Evolutionary conservation across 2,329 filamentous ascomycete genomes (phyloP).

Genomic region (Cladosporium austrohemisphaericum): DNA sequence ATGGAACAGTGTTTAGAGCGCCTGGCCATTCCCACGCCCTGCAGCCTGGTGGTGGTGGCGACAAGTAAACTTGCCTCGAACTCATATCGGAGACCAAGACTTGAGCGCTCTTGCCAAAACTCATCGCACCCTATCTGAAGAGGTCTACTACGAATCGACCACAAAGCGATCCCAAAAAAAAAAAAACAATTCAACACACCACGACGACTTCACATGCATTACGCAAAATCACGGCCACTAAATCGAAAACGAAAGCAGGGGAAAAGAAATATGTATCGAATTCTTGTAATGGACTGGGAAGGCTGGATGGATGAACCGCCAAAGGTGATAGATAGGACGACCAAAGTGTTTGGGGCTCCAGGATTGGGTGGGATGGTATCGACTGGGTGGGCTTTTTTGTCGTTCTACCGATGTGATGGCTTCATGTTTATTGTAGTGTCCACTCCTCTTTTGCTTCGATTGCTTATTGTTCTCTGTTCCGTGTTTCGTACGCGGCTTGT

Average conservation of each 20-base stretch:
- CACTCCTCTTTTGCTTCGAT: not conserved
- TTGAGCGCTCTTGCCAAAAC: too few species aligned
- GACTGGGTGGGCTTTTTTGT: not conserved
- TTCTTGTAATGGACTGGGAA: conserved; percentile 9
- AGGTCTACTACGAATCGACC: too few species aligned
- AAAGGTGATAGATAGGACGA: conserved; percentile 3
- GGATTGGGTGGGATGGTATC: not conserved
- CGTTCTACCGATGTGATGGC: too few species aligned
- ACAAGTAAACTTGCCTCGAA: conserved; percentile 18
- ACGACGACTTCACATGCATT: conserved; percentile 3
- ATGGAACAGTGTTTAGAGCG: conserved; percentile 67
- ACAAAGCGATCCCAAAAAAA: not conserved
- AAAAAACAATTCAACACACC: not conserved
- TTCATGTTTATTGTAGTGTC: too few species aligned
- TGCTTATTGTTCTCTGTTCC: too few species aligned
- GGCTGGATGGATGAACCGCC: not conserved
- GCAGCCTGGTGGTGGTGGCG: conserved; percentile 30
- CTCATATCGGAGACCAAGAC: too few species aligned
- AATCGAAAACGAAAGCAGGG: not conserved
- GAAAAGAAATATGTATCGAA: not conserved
- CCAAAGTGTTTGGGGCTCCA: not conserved
- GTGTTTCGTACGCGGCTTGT: not conserved
- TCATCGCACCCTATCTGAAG: too few species aligned
- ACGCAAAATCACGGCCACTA: not conserved
- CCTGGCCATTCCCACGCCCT: conserved; percentile 80